Percentiles rank a stretch among this genome's conserved stretches.
phyloP scores from a whole-genome alignment of 2,329 filamentous ascomycete genomes.

The Thelonectria olida region DNA sequence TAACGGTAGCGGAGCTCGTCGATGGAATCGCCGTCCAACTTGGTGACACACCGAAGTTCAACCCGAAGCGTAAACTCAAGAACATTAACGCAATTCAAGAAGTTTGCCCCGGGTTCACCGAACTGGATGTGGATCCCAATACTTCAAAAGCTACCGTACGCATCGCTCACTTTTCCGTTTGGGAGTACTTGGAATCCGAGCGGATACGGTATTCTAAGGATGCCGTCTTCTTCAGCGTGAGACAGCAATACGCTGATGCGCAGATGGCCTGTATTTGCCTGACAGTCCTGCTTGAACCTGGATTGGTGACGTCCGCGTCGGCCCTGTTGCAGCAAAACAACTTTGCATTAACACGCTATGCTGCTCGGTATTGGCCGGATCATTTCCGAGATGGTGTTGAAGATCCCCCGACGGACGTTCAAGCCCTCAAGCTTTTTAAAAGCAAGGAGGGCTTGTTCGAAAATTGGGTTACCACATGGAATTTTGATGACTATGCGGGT shows the following conservation, averaged over 20 bases:
- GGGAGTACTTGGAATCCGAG: conserved; percentile 23
- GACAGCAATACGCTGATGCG: not conserved
- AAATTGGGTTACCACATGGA: not conserved
- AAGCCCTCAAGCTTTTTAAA: conserved; percentile 1
- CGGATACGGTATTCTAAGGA: not conserved
- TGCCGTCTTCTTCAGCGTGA: not conserved
- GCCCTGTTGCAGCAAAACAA: not conserved
- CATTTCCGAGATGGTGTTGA: not conserved
- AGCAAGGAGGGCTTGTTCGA: not conserved
- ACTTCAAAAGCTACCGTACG: not conserved
- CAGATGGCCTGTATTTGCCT: conserved; percentile 13
- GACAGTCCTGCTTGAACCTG: conserved; percentile 3
- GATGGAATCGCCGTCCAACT: conserved; percentile 10
- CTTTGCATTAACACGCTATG: not conserved
- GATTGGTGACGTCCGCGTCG: not conserved
- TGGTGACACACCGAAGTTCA: not conserved
- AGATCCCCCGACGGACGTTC: not conserved
- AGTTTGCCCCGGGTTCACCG: conserved; percentile 18
- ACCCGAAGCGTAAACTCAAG: conserved; percentile 14
- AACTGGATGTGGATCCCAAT: conserved; percentile 1
- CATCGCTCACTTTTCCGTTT: conserved; percentile 22
- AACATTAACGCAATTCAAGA: conserved; percentile 2
- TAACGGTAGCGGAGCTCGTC: conserved; percentile 4
- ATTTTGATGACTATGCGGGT: not conserved
- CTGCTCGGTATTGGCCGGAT: not conserved